These are phyloP conservation scores for Podila verticillata DNA, from an alignment of 192 early-diverging fungal genomes.

Conservation along the genomic window DNA sequence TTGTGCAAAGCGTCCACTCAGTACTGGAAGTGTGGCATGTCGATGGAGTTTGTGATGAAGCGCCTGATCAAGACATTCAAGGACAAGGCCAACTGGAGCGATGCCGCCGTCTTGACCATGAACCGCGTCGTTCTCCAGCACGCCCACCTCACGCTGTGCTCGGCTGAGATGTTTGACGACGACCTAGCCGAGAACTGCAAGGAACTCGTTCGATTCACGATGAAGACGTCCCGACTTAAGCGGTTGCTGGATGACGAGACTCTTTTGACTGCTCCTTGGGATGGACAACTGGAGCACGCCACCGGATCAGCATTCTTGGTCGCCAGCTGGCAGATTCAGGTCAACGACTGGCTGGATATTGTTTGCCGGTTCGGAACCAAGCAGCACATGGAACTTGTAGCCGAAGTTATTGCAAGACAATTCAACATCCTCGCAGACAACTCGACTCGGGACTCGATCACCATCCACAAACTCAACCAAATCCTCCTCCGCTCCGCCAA, in stretches of 20 bases:
- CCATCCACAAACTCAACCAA: slow-evolving; percentile 47
- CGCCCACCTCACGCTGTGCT: slow-evolving; percentile 27
- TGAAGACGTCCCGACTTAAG: slow-evolving; percentile 28
- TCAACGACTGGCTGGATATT: slow-evolving; percentile 63
- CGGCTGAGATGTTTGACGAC: slow-evolving; percentile 13
- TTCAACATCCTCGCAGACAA: slow-evolving; percentile 12
- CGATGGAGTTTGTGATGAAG: slow-evolving; percentile 12
- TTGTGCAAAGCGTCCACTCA: slow-evolving; percentile 33
- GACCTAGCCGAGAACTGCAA: slow-evolving; percentile 5
- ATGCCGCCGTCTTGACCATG: slow-evolving; percentile 21
- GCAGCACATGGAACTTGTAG: slow-evolving; percentile 39
- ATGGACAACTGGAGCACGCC: slow-evolving; percentile 20
- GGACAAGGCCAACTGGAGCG: slow-evolving; percentile 16
- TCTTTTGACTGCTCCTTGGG: slow-evolving; percentile 11
- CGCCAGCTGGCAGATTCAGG: slow-evolving; percentile 61
- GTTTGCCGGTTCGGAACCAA: slow-evolving; percentile 43
- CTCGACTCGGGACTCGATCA: neutral
- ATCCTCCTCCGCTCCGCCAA: slow-evolving; percentile 55
- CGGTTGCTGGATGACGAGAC: slow-evolving; percentile 5
- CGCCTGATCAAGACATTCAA: slow-evolving; percentile 18
- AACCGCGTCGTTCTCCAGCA: slow-evolving; percentile 44
- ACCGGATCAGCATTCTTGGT: slow-evolving; percentile 28
- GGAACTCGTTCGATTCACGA: slow-evolving; percentile 27
- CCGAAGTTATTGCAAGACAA: slow-evolving; percentile 27
- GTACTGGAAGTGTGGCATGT: slow-evolving; percentile 22